These are phyloP conservation scores for Gentiana macrophylla DNA, from an alignment of 257 asterid species.

Conservation along the genomic window DNA sequence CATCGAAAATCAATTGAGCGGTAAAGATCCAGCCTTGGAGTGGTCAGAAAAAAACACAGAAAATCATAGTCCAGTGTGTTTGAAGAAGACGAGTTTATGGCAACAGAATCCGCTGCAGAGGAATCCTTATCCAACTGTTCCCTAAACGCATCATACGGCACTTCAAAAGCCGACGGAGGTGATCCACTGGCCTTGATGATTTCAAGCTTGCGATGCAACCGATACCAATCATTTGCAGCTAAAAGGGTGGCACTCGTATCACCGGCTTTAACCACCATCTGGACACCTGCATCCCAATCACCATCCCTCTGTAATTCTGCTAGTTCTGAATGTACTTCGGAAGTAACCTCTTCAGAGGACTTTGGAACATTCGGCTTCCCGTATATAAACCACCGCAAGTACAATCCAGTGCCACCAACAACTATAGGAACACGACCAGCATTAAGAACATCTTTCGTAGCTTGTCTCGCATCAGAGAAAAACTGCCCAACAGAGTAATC, in stretches of 20 bases:
- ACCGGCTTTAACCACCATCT: slow-evolving; percentile 61
- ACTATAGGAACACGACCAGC: slow-evolving; percentile 76
- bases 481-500: slow-evolving; percentile 91
- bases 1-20: slow-evolving; percentile 89
- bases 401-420: slow-evolving; percentile 93
- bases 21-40: slow-evolving; percentile 74
- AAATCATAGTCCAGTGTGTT: slow-evolving; percentile 78
- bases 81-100: slow-evolving; percentile 19
- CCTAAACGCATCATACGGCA: slow-evolving; percentile 75
- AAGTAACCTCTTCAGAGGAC: slow-evolving; percentile 57
- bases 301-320: slow-evolving; percentile 52
- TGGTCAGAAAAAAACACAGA: slow-evolving; percentile 77
- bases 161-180: slow-evolving; percentile 67
- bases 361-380: slow-evolving; percentile 95
- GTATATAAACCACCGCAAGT: slow-evolving; percentile 91
- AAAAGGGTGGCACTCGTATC: slow-evolving; percentile 64
- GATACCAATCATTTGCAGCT: slow-evolving; percentile 88
- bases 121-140: slow-evolving; percentile 39
- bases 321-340: slow-evolving; percentile 64
- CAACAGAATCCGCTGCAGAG: slow-evolving; percentile 22
- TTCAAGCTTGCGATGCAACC: slow-evolving; percentile 89
- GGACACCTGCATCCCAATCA: slow-evolving; percentile 79
- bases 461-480: slow-evolving; percentile 77
- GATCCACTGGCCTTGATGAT: slow-evolving; percentile 89
- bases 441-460: slow-evolving; percentile 54